Evolutionary conservation across 345 rosid genomes (phyloP), one percentile per base, ranked within the genome.

Genomic region (Syzygium jambos): DNA sequence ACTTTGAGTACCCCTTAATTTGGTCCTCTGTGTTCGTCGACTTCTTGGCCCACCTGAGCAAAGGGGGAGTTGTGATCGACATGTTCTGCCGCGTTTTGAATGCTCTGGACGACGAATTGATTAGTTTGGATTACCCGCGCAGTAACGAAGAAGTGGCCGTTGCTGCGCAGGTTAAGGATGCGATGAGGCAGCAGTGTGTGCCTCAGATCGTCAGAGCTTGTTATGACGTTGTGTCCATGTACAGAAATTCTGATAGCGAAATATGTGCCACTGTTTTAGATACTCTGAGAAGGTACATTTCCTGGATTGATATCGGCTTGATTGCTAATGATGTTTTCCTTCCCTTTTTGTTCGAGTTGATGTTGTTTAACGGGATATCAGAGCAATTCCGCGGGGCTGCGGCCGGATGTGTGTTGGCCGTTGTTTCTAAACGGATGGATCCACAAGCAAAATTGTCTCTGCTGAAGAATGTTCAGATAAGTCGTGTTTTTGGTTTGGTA

Each of bases 111-210:
- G 98, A 94, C 89, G 99, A 98, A 89, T 90, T 98, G 91, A 93
- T 98, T 87, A 95, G 99, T 90, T 90, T 96, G 89, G 99, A 98
- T 93, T 98, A 95, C 85, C 97, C 98, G 0, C 92, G 97, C 89
- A 90, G 92, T 3, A 34, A 93, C 0, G 96, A 95, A 59, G 98
- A 98, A 89, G 87, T 93, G 52, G 89, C 92, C 2, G 98, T 92
- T 21, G 98, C 98, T 6, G 93, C 86, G n/a, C 92, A 92, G 87
- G 96, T 96, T 77, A 98, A 96, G 94, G 99, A 98, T 90, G 96
- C 99, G 6, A 96, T 98, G 98, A 94, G 99, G 96, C 95, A 91
- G 89, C 99, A 96, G 87, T 96, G 99, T 89, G 91, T 95, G n/a
- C 90, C 95, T 86, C 98, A 94, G 93, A 96, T 98, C 84, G 99